Percentiles rank a stretch among this genome's conserved stretches.
These are phyloP conservation scores for Talaromyces sp. DNA, from an alignment of 2,329 filamentous ascomycete genomes.

Conservation along the genomic window DNA sequence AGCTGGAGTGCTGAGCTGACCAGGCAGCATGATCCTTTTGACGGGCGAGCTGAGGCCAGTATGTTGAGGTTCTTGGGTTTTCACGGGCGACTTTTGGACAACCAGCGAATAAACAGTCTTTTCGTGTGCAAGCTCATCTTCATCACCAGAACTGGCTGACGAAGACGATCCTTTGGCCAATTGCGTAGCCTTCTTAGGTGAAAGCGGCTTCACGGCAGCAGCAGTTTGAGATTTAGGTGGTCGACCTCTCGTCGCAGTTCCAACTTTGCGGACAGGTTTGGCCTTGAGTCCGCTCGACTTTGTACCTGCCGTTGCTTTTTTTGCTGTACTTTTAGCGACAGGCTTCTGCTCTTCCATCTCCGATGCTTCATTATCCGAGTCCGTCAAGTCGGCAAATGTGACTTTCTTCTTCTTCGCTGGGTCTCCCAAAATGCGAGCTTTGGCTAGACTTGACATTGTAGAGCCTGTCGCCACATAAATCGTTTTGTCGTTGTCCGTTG, in stretches of 20 bases:
- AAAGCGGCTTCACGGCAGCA: conserved; percentile 37
- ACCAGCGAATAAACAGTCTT: conserved; percentile 33
- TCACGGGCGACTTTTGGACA: conserved; percentile 34
- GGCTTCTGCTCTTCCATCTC: conserved; percentile 19
- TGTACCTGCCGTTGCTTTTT: conserved; percentile 25
- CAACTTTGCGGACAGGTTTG: conserved; percentile 46
- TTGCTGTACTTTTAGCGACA: conserved; percentile 22
- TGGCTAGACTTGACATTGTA: conserved; percentile 27
- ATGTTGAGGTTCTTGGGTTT: conserved; percentile 22
- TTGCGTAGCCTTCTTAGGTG: conserved; percentile 50
- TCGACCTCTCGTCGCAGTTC: conserved; percentile 29
- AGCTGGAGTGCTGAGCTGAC: conserved; percentile 19
- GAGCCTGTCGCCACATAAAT: conserved; percentile 26
- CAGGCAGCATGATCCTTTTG: conserved; percentile 38
- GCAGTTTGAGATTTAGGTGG: conserved; percentile 30
- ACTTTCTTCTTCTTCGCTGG: conserved; percentile 42
- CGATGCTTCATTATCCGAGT: conserved; percentile 41
- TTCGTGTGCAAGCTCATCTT: conserved; percentile 41
- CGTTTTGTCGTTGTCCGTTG: conserved; percentile 20
- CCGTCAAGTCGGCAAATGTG: conserved; percentile 44
- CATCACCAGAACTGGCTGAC: conserved; percentile 39
- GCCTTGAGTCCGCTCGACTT: conserved; percentile 41
- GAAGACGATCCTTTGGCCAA: conserved; percentile 39
- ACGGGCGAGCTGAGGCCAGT: conserved; percentile 35
- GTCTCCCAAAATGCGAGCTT: conserved; percentile 31